A percentile compares a stretch with the other conserved stretches of the same genome.
These are phyloP conservation scores for Rosa chinensis DNA, from an alignment of 306 rosid species.

Conservation along the genomic window DNA sequence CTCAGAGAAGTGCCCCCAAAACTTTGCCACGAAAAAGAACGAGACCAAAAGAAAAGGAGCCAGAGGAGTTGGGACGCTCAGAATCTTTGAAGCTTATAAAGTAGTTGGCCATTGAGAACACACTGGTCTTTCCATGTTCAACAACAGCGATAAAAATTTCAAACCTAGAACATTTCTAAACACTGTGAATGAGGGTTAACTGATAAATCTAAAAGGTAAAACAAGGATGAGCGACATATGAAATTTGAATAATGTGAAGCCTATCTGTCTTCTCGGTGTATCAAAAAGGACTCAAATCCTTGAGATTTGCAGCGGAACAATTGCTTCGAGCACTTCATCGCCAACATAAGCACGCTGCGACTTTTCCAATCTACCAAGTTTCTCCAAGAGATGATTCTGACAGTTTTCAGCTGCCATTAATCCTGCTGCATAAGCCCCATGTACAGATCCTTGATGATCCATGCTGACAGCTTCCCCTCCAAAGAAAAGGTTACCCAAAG, in stretches of 20 bases:
- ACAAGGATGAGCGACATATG: not conserved
- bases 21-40: not conserved
- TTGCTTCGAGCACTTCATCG: conserved; percentile 11
- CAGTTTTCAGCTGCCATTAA: conserved; percentile 42
- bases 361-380: conserved; percentile 11
- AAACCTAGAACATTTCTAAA: not conserved
- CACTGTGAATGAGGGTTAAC: not conserved
- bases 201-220: not conserved
- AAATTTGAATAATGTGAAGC: too few species aligned
- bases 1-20: too few species aligned
- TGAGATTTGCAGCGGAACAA: conserved; percentile 22
- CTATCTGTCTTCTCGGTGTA: not conserved
- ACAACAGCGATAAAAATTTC: not conserved
- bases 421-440: conserved; percentile 47
- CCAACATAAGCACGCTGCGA: not conserved
- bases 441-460: conserved; percentile 78
- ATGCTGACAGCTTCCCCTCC: conserved; percentile 49
- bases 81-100: not conserved
- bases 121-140: not conserved
- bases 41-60: not conserved
- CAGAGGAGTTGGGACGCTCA: not conserved
- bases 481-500: conserved; percentile 45
- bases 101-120: not conserved
- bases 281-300: conserved; percentile 15
- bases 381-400: not conserved